phyloP scores from a whole-genome alignment of 805 yeast species.

The Kodamaea hsintzibuensis region DNA sequence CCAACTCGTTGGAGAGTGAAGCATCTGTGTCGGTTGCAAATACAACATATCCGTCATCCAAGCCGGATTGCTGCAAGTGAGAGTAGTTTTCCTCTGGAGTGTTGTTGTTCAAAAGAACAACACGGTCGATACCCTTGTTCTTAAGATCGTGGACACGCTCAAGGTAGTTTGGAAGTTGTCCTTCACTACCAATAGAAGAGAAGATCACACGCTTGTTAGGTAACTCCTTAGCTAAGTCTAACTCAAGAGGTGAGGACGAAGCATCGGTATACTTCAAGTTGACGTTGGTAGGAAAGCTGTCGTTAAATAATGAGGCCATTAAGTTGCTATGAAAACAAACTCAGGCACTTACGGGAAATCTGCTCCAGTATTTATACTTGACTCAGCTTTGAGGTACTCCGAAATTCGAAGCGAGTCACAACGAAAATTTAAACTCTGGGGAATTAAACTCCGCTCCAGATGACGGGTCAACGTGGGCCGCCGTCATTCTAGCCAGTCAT shows the following conservation, averaged over 20 bases:
- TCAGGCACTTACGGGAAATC: not conserved
- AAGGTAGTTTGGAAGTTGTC: slow-evolving; percentile 15
- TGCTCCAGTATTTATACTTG: not conserved
- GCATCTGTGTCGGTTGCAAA: slow-evolving; percentile 18
- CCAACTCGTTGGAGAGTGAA: slow-evolving; percentile 12
- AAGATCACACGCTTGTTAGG: slow-evolving; percentile 15
- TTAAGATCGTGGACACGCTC: slow-evolving; percentile 14
- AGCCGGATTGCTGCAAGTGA: slow-evolving; percentile 12
- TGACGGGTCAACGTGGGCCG: not conserved
- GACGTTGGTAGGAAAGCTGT: slow-evolving; percentile 20
- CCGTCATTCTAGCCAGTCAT: not conserved
- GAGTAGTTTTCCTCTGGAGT: slow-evolving; percentile 15
- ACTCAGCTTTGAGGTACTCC: not conserved
- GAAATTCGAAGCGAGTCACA: slow-evolving; percentile 4
- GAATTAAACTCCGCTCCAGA: slow-evolving; percentile 5
- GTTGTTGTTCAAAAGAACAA: slow-evolving; percentile 15
- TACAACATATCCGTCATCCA: slow-evolving; percentile 14
- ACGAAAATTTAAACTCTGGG: slow-evolving; percentile 4
- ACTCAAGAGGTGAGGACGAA: slow-evolving; percentile 17
- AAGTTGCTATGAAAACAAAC: not conserved
- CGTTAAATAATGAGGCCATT: slow-evolving; percentile 18
- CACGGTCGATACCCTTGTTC: slow-evolving; percentile 15
- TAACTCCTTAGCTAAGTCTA: slow-evolving; percentile 33
- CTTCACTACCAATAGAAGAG: slow-evolving; percentile 13
- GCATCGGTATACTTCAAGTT: slow-evolving; percentile 8